Percentiles rank a stretch among this genome's conserved stretches.
These are phyloP conservation scores for Mycena haematopus DNA, from an alignment of 768 basidiomycete genomes.

Conservation along the genomic window DNA sequence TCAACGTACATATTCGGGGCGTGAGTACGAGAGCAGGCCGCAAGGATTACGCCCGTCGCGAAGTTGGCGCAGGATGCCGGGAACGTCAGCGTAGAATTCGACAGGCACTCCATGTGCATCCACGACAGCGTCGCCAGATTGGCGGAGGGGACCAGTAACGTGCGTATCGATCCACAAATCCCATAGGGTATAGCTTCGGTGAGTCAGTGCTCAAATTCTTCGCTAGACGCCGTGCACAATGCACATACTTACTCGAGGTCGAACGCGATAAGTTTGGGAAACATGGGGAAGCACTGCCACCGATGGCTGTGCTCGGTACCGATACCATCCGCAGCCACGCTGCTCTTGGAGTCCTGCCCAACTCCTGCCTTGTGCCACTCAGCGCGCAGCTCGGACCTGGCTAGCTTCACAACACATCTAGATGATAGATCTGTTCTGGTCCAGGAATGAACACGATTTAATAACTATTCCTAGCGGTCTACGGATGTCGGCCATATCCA, in stretches of 20 bases:
- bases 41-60: slow-evolving; percentile 57
- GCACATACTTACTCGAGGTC: slow-evolving; percentile 84
- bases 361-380: too few species aligned
- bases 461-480: too few species aligned
- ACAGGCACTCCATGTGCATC: slow-evolving; percentile 56
- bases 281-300: background rate
- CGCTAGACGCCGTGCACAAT: slow-evolving; percentile 12
- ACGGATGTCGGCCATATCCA: too few species aligned
- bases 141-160: slow-evolving; percentile 63
- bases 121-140: slow-evolving; percentile 52
- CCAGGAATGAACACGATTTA: too few species aligned
- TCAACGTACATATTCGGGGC: slow-evolving; percentile 69
- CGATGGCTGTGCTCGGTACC: too few species aligned
- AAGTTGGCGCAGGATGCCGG: slow-evolving; percentile 69
- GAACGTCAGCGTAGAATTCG: slow-evolving; percentile 79
- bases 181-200: slow-evolving; percentile 83
- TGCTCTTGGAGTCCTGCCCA: too few species aligned
- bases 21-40: slow-evolving; percentile 76
- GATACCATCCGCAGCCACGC: too few species aligned
- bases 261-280: slow-evolving; percentile 66
- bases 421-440: too few species aligned
- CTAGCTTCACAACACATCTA: too few species aligned
- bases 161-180: slow-evolving; percentile 88
- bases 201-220: slow-evolving; percentile 9
- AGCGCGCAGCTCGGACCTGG: too few species aligned